These are phyloP conservation scores for Myotisia sp. DNA, from an alignment of 2,329 filamentous ascomycete genomes.

Conservation along the genomic window DNA sequence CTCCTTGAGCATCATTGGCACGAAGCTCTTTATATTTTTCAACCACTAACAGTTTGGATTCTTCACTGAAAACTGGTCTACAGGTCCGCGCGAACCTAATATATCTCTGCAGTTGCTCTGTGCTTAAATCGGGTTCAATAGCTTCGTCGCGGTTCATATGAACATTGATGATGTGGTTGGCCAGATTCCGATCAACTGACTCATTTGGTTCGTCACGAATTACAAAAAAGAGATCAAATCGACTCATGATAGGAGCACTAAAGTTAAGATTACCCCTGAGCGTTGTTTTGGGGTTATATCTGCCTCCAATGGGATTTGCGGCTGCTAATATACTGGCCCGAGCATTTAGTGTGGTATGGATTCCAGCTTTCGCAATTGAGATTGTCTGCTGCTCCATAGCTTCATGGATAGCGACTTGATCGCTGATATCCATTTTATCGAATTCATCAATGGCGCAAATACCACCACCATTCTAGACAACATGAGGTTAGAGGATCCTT, in stretches of 20 bases:
- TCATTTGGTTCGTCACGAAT: slow-evolving; percentile 96
- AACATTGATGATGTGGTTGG: slow-evolving; percentile 85
- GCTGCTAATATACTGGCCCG: slow-evolving; percentile 90
- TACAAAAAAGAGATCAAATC: slow-evolving; percentile 98
- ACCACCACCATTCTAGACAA: slow-evolving; percentile 53
- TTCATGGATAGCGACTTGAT: slow-evolving; percentile 98
- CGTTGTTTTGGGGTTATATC: slow-evolving; percentile 90
- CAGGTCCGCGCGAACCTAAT: slow-evolving; percentile 94
- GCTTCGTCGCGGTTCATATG: slow-evolving; percentile 88
- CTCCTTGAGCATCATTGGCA: slow-evolving; percentile 84
- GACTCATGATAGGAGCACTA: slow-evolving; percentile 97
- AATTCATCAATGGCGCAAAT: slow-evolving; percentile 99
- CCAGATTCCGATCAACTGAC: slow-evolving; percentile 73
- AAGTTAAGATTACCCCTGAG: slow-evolving; percentile 95
- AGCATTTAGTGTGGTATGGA: slow-evolving; percentile 92
- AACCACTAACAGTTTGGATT: slow-evolving; percentile 73
- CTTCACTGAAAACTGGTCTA: slow-evolving; percentile 77
- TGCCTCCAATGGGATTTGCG: slow-evolving; percentile 85
- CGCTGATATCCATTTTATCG: slow-evolving; percentile 96
- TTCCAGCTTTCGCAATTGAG: slow-evolving; percentile 94
- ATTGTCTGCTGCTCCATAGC: slow-evolving; percentile 99
- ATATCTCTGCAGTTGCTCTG: slow-evolving; percentile 90
- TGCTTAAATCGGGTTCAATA: slow-evolving; percentile 83
- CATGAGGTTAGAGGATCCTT: slow-evolving; percentile 5
- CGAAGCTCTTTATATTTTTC: slow-evolving; percentile 91